Conservation (phyloP, 192 early-diverging fungal genomes). For the Gorgonomyces haynaldii region DNA sequence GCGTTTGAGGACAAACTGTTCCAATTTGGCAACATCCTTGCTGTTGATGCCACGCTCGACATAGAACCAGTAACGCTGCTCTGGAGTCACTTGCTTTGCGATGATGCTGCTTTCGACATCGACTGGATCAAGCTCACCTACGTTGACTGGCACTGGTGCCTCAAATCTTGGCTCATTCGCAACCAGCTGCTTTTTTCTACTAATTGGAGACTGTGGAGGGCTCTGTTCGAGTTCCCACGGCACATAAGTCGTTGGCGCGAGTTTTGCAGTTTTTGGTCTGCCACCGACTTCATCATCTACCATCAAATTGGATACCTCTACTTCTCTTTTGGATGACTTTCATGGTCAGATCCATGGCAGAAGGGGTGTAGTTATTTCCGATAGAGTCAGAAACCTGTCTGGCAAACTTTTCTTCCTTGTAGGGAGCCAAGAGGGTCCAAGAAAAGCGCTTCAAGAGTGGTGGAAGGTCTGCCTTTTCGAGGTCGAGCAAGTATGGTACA, state of each 20-base stretch:
- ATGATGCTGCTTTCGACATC: slow-evolving; percentile 35
- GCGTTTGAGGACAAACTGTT: slow-evolving; percentile 12
- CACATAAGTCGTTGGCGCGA: not conserved
- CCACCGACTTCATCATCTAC: not conserved
- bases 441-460: slow-evolving; percentile 48
- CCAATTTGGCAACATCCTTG: slow-evolving; percentile 32
- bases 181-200: slow-evolving; percentile 17
- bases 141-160: not conserved
- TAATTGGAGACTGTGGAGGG: slow-evolving; percentile 30
- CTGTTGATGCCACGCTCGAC: slow-evolving; percentile 28
- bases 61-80: slow-evolving; percentile 45
- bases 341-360: slow-evolving; percentile 29
- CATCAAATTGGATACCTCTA: not conserved
- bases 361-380: slow-evolving; percentile 47
- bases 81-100: slow-evolving; percentile 39
- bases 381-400: slow-evolving; percentile 47
- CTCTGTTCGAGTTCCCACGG: slow-evolving; percentile 1
- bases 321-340: slow-evolving; percentile 22
- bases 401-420: slow-evolving; percentile 44
- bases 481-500: slow-evolving; percentile 11
- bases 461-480: slow-evolving; percentile 25
- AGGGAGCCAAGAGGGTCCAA: slow-evolving; percentile 47
- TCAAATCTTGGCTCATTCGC: slow-evolving; percentile 7
- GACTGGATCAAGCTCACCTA: slow-evolving; percentile 35
- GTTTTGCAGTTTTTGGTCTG: slow-evolving; percentile 4